Base-by-base conservation (phyloP, 2,329 filamentous ascomycete species). In the Trichoderma citrinoviride region DNA sequence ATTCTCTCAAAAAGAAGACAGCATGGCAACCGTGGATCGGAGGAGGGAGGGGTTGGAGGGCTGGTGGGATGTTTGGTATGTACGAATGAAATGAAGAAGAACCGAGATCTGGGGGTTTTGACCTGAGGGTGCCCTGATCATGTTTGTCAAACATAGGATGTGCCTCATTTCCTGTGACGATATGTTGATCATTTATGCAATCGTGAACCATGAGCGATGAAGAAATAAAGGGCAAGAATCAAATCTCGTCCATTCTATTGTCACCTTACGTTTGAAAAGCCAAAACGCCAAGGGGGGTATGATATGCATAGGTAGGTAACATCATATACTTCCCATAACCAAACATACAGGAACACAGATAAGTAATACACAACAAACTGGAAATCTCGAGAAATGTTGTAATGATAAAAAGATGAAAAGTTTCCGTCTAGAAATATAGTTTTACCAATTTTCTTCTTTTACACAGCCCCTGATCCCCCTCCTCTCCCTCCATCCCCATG, bases 401-500 rank as follows among this genome's bases (percentile, higher is more conserved):
- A 37, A 14, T 10, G 12, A 37, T 14, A 43, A 50, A n/a, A 40
- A 41, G 17, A n/a, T 12, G 41, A 60, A 62, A 33, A 19, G n/a
- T 14, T 14, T 17, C 19, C 50, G n/a, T 61, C 54, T 33, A 63
- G 63, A 46, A 23, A 10, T 37, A 12, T 14, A 37, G 1, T 14
- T 21, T 44, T n/a, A 19, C 62, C 56, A 7, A 52, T 66, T 7
- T 29, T 41, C 27, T 25, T 41, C 53, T 47, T 14, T 14, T 70
- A 69, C 23, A 71, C 69, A 50, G 71, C 70, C 3, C 72, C 70
- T 17, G 68, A 70, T 6, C 74, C 73, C n/a, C 72, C 70, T 3
- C 69, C 67, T 27, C 70, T 68, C 5, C 69, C 65, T 8, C 66
- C 66, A 25, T 82, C 82, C 52, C 89, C 90, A 77, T 97, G 93